Percentiles rank a stretch among this genome's conserved stretches.
These are phyloP conservation scores for Astrothelium macrocarpum DNA, from an alignment of 495 filamentous ascomycete species.

Conservation along the genomic window DNA sequence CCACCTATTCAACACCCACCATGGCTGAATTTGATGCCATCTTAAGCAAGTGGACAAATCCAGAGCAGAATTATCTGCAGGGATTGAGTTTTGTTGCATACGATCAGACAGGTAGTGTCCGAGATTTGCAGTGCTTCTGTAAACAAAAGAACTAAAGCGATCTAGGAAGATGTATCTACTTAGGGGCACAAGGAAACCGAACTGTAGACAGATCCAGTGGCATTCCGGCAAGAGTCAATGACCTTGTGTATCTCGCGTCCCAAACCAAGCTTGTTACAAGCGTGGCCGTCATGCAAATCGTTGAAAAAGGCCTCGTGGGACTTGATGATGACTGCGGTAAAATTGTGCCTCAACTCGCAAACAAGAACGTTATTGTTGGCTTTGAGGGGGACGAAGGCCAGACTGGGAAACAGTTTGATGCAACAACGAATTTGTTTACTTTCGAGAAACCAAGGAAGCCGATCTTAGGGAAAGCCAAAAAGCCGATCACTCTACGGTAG, in stretches of 20 bases:
- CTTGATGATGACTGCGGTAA: conserved; percentile 27
- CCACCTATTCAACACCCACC: not conserved
- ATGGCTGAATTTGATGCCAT: conserved; percentile 1
- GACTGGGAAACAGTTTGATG: not conserved
- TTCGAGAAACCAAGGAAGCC: conserved; percentile 9
- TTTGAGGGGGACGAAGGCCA: conserved; percentile 14
- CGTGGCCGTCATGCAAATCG: conserved; percentile 26
- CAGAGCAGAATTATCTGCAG: not conserved
- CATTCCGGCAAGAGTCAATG: conserved; percentile 19
- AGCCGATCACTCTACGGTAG: conserved; percentile 18
- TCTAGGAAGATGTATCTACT: not conserved
- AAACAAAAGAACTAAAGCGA: not conserved
- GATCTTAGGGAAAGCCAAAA: conserved; percentile 11
- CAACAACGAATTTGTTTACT: not conserved
- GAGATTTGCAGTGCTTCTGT: not conserved
- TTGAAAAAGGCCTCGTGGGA: conserved; percentile 26
- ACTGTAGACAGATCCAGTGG: conserved; percentile 9
- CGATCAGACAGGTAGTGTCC: not conserved
- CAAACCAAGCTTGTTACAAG: conserved; percentile 28
- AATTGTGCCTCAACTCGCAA: conserved; percentile 24
- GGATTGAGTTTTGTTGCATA: conserved; percentile 2
- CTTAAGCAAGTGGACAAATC: not conserved
- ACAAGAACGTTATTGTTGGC: conserved; percentile 20
- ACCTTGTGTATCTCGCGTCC: conserved; percentile 23
- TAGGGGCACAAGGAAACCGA: not conserved